phyloP scores from a whole-genome alignment of 1,139 yeast genomes.

The Suhomyces bokatorum region DNA sequence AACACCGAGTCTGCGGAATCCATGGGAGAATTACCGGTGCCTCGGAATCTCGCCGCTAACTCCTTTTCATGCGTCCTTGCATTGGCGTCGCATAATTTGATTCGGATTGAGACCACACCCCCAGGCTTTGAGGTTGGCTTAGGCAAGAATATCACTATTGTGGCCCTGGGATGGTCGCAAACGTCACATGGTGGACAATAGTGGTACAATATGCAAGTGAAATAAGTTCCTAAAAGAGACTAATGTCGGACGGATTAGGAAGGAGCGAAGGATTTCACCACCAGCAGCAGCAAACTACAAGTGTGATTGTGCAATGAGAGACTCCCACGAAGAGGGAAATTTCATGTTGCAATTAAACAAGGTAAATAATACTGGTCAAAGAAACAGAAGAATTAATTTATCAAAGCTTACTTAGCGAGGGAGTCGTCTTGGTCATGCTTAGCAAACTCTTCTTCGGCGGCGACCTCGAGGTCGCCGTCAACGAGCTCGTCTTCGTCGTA shows the following conservation, averaged over 20 bases:
- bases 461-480: conserved; percentile 51
- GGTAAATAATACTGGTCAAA: conserved; percentile 10
- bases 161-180: neutral
- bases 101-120: neutral
- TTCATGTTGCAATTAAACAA: conserved; percentile 7
- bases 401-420: conserved; percentile 12
- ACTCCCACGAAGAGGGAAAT: neutral
- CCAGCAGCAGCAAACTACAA: conserved; percentile 4
- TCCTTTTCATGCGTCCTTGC: conserved; percentile 43
- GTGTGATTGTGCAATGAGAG: neutral
- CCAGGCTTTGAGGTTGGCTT: neutral
- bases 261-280: conserved; percentile 1
- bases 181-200: neutral
- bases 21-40: conserved; percentile 17
- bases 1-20: neutral
- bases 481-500: conserved; percentile 68
- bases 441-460: conserved; percentile 45
- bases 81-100: conserved; percentile 29
- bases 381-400: conserved; percentile 5
- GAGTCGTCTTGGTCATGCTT: conserved; percentile 37
- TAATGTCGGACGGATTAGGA: conserved; percentile 1
- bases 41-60: conserved; percentile 34
- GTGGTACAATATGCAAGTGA: conserved; percentile 4
- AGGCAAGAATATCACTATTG: conserved; percentile 2
- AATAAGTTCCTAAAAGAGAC: conserved; percentile 4